Evolutionary conservation across 768 basidiomycete genomes (phyloP).

Genomic region (Pisolithus sp.): DNA sequence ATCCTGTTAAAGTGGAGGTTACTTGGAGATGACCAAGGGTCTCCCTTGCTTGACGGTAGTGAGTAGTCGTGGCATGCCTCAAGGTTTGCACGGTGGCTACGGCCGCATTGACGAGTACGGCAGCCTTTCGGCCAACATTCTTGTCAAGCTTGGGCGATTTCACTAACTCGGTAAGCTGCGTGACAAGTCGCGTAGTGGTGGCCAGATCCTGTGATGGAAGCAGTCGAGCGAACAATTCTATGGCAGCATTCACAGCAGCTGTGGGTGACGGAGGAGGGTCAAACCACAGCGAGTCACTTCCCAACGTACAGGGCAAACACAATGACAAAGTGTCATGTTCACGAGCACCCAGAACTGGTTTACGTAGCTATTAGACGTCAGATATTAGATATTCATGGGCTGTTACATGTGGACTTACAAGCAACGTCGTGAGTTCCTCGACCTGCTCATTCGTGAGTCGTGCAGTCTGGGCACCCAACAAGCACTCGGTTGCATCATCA

Average conservation of each 20-base stretch:
- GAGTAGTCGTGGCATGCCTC: slow-evolving; percentile 44
- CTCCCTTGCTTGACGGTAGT: slow-evolving; percentile 56
- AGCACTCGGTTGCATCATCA: slow-evolving; percentile 35
- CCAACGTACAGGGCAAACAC: slow-evolving; percentile 44
- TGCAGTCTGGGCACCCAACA: slow-evolving; percentile 20
- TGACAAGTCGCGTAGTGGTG: slow-evolving; percentile 48
- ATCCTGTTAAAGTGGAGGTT: slow-evolving; percentile 52
- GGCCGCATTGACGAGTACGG: slow-evolving; percentile 74
- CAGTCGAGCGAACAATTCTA: slow-evolving; percentile 78
- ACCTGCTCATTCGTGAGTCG: slow-evolving; percentile 71
- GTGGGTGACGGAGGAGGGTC: slow-evolving; percentile 75
- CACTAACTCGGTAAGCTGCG: slow-evolving; percentile 55
- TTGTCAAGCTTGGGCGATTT: slow-evolving; percentile 77
- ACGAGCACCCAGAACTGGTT: slow-evolving; percentile 74
- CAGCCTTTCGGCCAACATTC: slow-evolving; percentile 81
- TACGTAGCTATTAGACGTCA: slow-evolving; percentile 31
- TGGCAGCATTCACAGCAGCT: slow-evolving; percentile 80
- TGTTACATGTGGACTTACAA: slow-evolving; percentile 43
- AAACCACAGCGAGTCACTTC: slow-evolving; percentile 39
- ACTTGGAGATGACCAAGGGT: slow-evolving; percentile 62
- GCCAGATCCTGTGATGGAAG: slow-evolving; percentile 71
- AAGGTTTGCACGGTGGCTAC: slow-evolving; percentile 70
- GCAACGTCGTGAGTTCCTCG: slow-evolving; percentile 69
- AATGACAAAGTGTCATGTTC: slow-evolving; percentile 82
- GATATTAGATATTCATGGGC: background rate